Percentiles rank a stretch among this genome's conserved stretches.
Conservation (phyloP, 805 yeast species). For the Teunomyces aglyptinius region DNA sequence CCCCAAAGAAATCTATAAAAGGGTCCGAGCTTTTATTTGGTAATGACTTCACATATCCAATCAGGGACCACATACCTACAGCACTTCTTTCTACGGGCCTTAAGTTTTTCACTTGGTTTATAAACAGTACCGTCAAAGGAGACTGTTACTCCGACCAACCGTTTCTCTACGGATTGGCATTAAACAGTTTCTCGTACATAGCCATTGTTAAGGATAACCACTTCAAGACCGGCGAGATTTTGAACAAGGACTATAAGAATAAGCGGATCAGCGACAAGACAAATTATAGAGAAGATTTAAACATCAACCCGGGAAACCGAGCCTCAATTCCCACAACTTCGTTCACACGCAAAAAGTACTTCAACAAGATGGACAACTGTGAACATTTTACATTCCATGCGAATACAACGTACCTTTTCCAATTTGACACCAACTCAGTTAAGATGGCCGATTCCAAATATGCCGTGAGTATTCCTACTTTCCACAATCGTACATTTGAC, state of each 20-base stretch:
- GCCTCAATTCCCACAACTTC: slow-evolving; percentile 31
- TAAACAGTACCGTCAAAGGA: slow-evolving; percentile 65
- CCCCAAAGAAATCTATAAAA: slow-evolving; percentile 40
- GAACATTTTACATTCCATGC: slow-evolving; percentile 39
- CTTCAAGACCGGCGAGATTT: neutral
- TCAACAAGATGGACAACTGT: slow-evolving; percentile 38
- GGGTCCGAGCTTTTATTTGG: slow-evolving; percentile 65
- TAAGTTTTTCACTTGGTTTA: slow-evolving; percentile 52
- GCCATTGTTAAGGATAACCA: slow-evolving; percentile 21
- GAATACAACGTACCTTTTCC: slow-evolving; percentile 42
- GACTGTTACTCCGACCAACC: slow-evolving; percentile 63
- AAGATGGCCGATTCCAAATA: slow-evolving; percentile 51
- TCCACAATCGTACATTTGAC: slow-evolving; percentile 43
- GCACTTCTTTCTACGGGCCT: slow-evolving; percentile 47
- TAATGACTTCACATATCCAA: slow-evolving; percentile 62
- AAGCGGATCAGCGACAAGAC: slow-evolving; percentile 5
- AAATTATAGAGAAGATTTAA: slow-evolving; percentile 26
- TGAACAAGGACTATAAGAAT: slow-evolving; percentile 7
- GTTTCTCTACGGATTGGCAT: slow-evolving; percentile 58
- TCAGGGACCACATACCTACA: slow-evolving; percentile 57
- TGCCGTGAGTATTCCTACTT: slow-evolving; percentile 51
- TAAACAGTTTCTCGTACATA: slow-evolving; percentile 55
- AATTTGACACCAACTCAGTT: slow-evolving; percentile 55
- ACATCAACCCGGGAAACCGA: slow-evolving; percentile 16
- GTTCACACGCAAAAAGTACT: slow-evolving; percentile 43